These are phyloP conservation scores for Haplosporangium sp. DNA, from an alignment of 371 early-diverging fungal genomes.

Conservation along the genomic window DNA sequence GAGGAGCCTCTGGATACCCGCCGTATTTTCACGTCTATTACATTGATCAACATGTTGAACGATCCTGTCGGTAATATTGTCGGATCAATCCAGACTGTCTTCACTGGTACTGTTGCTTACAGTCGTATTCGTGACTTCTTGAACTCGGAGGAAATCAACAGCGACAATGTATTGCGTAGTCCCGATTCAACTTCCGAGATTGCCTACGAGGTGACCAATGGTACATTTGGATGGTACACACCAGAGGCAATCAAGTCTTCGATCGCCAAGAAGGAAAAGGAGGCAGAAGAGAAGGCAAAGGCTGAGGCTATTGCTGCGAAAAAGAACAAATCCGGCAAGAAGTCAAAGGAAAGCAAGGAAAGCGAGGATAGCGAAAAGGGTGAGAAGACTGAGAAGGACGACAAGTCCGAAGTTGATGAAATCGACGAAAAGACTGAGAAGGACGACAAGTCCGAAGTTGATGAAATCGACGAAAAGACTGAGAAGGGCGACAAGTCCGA, in stretches of 20 bases:
- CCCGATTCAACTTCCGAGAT: constrained; percentile 41
- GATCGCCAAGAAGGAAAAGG: constrained; percentile 35
- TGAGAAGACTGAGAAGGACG: not conserved
- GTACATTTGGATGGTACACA: constrained; percentile 72
- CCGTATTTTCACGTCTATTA: constrained; percentile 73
- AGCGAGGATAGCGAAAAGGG: not conserved
- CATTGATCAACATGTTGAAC: constrained; percentile 89
- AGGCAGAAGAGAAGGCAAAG: constrained; percentile 30
- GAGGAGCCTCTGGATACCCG: constrained; percentile 67
- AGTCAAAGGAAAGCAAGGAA: not conserved
- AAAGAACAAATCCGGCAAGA: constrained; percentile 3
- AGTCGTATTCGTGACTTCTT: constrained; percentile 50
- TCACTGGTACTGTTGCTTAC: constrained; percentile 29
- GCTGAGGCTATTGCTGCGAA: constrained; percentile 17
- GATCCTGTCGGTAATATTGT: constrained; percentile 81
- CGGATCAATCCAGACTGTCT: constrained; percentile 17
- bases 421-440: not conserved
- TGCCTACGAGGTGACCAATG: constrained; percentile 57
- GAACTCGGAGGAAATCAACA: constrained; percentile 70
- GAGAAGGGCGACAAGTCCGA: not conserved
- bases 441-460: not conserved
- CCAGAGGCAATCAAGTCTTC: constrained; percentile 42
- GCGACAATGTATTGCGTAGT: constrained; percentile 25
- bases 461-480: not conserved
- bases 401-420: not conserved